Evolutionary conservation across 1,284 basidiomycete species (phyloP), one percentile per base, ranked within the genome.

Genomic region (Malassezia restricta): DNA sequence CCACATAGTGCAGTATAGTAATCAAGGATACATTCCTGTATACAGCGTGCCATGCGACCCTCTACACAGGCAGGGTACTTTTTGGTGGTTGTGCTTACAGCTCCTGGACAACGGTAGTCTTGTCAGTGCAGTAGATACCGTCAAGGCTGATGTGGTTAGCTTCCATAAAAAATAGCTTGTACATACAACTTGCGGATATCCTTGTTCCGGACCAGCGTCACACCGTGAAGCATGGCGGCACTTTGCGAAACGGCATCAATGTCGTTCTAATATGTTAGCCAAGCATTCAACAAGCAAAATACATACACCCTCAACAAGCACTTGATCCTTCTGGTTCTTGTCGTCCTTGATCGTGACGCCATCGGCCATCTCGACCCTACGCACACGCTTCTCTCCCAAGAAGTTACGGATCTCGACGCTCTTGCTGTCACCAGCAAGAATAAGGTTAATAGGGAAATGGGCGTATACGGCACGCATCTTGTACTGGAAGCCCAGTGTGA

Each of bases 381-480:
- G 85, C 62, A 94, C 87, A 69, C 73, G 71, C 82, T 92, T 90
- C 80, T 89, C 86, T 66, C 91, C 88, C 75, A 94, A 80, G 80
- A 96, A 98, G 80, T 98, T 98, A 72, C 95, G 85, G 78, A 99
- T 98, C 77, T 98, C 92, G 56, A 95, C 77, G 49, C 83, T 79
- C 51, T 75, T 75, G 54, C 87, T 88, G 66, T 78, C 78, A 40
- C 86, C 84, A 75, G 86, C 83, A 74, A 96, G 89, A 76, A 98
- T 96, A 75, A 87, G 85, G 81, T 99, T 98, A 81, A 99, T 95
- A 63, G 94, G 94, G 82, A 99, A 99, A 82, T 99, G 94, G 73
- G 94, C 94, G 76, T 98, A 99, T 56, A 98, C 94, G 35, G 91
- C 67, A 49, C 75, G 66, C 71, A 74, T 74, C 85, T 98, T 98